Conservation (phyloP, 2,329 filamentous ascomycete species). For the Incumbomyces delicatus region DNA sequence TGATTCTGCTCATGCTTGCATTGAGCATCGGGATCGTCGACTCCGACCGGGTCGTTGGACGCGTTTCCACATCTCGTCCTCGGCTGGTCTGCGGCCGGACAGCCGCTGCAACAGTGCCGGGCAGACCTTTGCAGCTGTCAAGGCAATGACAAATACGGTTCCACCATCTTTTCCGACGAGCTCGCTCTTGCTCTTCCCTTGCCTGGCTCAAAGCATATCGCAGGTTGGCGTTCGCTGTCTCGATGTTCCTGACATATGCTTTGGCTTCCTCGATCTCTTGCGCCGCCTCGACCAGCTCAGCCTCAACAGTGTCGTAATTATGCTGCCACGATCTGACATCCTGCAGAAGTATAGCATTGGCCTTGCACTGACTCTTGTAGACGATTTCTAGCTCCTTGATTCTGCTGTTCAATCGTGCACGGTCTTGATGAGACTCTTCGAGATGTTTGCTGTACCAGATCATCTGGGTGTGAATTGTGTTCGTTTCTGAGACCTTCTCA, state of each 20-base stretch:
- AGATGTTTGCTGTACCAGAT: slow-evolving; percentile 7
- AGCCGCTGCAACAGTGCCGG: not conserved
- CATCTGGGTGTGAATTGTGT: not conserved
- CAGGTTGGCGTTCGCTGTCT: slow-evolving; percentile 3
- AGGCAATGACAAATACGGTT: not conserved
- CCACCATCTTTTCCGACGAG: not conserved
- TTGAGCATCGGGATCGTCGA: not conserved
- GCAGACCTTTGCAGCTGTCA: not conserved
- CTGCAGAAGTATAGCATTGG: not conserved
- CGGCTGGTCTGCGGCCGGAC: not conserved
- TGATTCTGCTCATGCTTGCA: not conserved
- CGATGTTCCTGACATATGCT: not conserved
- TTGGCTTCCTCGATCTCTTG: slow-evolving; percentile 3
- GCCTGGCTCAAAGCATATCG: slow-evolving; percentile 5
- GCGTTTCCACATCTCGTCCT: not conserved
- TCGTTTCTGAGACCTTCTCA: not conserved
- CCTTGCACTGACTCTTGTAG: slow-evolving; percentile 2
- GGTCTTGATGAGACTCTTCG: not conserved
- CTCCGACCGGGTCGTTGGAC: not conserved
- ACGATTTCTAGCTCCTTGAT: slow-evolving; percentile 2
- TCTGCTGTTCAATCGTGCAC: not conserved
- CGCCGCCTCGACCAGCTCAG: slow-evolving; percentile 1
- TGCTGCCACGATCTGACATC: slow-evolving; percentile 3
- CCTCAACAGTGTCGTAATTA: slow-evolving; percentile 1
- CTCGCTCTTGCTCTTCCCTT: slow-evolving; percentile 3